A percentile compares a stretch with the other conserved stretches of the same genome.
These are phyloP conservation scores for Rhododendron vialii DNA, from an alignment of 148 eudicot genomes.

Conservation along the genomic window DNA sequence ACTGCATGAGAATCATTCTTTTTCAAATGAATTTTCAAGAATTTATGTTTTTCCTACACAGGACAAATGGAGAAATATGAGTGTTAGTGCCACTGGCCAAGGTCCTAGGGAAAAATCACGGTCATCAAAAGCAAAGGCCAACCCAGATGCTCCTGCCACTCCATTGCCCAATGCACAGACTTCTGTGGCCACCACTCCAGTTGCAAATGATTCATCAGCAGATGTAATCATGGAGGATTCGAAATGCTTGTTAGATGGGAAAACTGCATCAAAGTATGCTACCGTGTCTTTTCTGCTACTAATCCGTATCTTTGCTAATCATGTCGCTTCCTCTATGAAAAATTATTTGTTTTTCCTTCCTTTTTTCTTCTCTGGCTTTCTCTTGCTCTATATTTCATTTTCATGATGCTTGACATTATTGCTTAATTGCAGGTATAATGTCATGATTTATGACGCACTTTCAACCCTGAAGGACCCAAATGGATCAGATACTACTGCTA, in stretches of 20 bases:
- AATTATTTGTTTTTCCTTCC: not conserved
- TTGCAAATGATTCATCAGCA: conserved; percentile 28
- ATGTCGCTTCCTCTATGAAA: not conserved
- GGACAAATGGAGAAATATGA: conserved; percentile 98
- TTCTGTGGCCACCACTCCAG: conserved; percentile 27
- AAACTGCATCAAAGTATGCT: conserved; percentile 53
- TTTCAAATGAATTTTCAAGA: not conserved
- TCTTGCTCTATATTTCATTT: not conserved
- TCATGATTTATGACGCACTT: conserved; percentile 74
- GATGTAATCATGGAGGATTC: conserved; percentile 54
- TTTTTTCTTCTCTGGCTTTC: not conserved
- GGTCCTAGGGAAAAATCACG: conserved; percentile 64
- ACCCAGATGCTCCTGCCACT: conserved; percentile 38
- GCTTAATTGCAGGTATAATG: conserved; percentile 45
- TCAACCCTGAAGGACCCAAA: conserved; percentile 44
- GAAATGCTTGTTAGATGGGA: conserved; percentile 51
- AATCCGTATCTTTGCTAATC: not conserved
- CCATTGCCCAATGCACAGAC: conserved; percentile 22
- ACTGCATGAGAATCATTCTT: not conserved
- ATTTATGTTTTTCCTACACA: conserved; percentile 21
- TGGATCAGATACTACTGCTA: conserved; percentile 61
- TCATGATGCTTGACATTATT: conserved; percentile 8
- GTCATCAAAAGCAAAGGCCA: conserved; percentile 42
- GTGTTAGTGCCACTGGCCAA: conserved; percentile 60
- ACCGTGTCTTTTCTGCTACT: not conserved